Percentiles rank a stretch among this genome's conserved stretches.
phyloP scores from a whole-genome alignment of 306 rosid genomes.

The Astragalus glycyphyllos region DNA sequence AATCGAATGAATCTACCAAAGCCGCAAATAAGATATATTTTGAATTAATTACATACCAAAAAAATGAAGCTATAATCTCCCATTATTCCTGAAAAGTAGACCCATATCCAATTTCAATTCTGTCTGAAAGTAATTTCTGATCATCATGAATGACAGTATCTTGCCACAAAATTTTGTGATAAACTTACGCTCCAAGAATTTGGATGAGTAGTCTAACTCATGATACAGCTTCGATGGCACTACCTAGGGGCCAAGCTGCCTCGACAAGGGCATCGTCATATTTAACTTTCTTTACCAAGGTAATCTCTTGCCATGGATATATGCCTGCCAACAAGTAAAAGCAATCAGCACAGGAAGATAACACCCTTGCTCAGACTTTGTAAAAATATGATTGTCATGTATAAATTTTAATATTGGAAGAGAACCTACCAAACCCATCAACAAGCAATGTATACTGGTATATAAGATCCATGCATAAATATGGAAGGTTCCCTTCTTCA shows the following conservation, averaged over 20 bases:
- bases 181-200: constrained; percentile 32
- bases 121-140: constrained; percentile 42
- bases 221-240: constrained; percentile 98
- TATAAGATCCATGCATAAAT: constrained; percentile 93
- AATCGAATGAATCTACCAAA: constrained; percentile 47
- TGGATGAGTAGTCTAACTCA: constrained; percentile 46
- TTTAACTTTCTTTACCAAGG: constrained; percentile 89
- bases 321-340: constrained; percentile 64
- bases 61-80: constrained; percentile 51
- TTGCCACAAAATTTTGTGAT: constrained; percentile 37
- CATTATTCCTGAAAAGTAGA: constrained; percentile 46
- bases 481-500: constrained; percentile 84
- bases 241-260: constrained; percentile 99
- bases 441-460: constrained; percentile 87
- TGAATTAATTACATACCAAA: constrained; percentile 50
- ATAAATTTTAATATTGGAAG: constrained; percentile 24
- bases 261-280: constrained; percentile 82
- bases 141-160: constrained; percentile 36
- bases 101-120: constrained; percentile 45
- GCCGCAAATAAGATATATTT: constrained; percentile 44
- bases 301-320: constrained; percentile 91
- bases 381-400: constrained; percentile 25
- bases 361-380: constrained; percentile 22
- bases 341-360: constrained; percentile 20
- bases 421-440: constrained; percentile 86